Conservation (phyloP, 164 flowering plant genomes). For the Stephania japonica region DNA sequence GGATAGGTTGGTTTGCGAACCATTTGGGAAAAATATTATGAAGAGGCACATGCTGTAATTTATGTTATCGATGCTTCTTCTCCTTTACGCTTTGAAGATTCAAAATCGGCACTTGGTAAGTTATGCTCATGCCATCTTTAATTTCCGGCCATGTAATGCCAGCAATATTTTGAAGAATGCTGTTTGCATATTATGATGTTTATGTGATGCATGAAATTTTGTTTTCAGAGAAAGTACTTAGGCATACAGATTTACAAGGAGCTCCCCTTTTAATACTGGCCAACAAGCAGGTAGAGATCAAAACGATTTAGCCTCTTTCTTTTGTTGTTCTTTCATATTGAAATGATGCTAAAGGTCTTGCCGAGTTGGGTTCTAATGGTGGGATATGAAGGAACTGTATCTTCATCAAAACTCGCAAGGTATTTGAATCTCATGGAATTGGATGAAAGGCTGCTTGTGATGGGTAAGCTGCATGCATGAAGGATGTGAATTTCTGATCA, state of each 20-base stretch:
- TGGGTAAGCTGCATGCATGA: too few species aligned
- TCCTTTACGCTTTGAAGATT: constrained; percentile 93
- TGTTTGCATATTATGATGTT: neutral
- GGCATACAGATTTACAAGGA: constrained; percentile 88
- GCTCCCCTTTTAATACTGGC: constrained; percentile 91
- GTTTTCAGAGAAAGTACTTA: constrained; percentile 72
- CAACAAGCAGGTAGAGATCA: constrained; percentile 75
- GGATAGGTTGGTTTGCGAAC: constrained; percentile 87
- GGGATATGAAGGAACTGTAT: too few species aligned
- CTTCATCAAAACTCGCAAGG: too few species aligned
- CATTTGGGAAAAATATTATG: constrained; percentile 99
- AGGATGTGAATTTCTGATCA: too few species aligned
- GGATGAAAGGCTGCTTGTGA: too few species aligned
- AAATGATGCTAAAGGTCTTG: too few species aligned
- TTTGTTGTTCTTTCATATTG: too few species aligned
- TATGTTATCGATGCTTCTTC: constrained; percentile 88
- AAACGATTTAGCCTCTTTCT: neutral
- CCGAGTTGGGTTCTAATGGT: too few species aligned
- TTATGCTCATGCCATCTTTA: constrained; percentile 8
- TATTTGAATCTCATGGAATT: too few species aligned
- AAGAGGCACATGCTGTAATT: constrained; percentile 95
- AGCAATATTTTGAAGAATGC: neutral
- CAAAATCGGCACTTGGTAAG: constrained; percentile 92
- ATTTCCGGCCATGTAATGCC: neutral
- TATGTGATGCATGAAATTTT: constrained; percentile 10